Base-by-base conservation (phyloP, 2,329 filamentous ascomycete species). In the Metarhizium album region DNA sequence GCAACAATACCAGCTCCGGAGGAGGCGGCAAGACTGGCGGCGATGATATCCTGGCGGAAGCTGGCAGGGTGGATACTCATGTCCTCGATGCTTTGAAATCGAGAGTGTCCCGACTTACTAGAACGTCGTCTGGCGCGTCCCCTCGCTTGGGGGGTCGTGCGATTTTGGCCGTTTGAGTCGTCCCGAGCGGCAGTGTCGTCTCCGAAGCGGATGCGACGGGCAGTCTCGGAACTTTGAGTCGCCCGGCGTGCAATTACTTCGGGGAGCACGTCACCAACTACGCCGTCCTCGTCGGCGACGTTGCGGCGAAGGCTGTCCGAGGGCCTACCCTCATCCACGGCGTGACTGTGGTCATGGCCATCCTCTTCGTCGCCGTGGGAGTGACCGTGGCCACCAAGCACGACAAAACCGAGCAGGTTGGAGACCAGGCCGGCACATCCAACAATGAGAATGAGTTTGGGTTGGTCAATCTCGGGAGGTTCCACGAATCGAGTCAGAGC, bases 351-450 rank as follows among this genome's bases (percentile, higher is more conserved):
- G 20, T 76, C 79, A 54, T 79, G 72, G 54, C 74, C 73, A 14
- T 74, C 75, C 35, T 73, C 75, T 14, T 70, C 76, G 46, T 70
- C 72, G 4, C 83, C 85, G 64, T 93, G 88, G 14, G 81, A 81
- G 65, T 97, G 91, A 3, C 88, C 87, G 64, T 97, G 91, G 51
- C 95, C 91, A 58, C 95, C 93, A 61, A 98, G 88, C 31, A 98
- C 82, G 51, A 91, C 79, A 55, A 98, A 84, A 2, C 93, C 93
- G 46, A 91, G 72, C 20, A 97, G 78, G 63, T 98, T 98, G 31
- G 90, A 96, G 7, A 83, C 75, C 14, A 98, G 78, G 48, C 93
- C 93, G 52, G 88, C 77, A 55, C 79, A 90, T 40, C 93, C 93
- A 48, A 98, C 93, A 55, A 93, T 84, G 53, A 95, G 81, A 57